phyloP scores from a whole-genome alignment of 495 filamentous ascomycete species.

The Penicillium nucicola region DNA sequence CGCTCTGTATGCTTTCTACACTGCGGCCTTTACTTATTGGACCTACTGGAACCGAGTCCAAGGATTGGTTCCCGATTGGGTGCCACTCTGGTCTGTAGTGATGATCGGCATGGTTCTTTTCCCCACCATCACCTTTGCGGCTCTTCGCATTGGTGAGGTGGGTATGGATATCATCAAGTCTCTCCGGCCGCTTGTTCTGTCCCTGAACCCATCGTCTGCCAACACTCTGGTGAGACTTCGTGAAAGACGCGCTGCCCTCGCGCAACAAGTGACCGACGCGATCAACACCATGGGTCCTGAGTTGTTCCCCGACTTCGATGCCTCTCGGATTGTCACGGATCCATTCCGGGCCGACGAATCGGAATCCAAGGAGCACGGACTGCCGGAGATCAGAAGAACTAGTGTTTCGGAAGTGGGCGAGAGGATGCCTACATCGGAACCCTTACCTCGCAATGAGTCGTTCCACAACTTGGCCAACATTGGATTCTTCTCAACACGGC shows the following conservation, averaged over 20 bases:
- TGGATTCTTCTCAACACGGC: slow-evolving; percentile 84
- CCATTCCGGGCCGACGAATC: slow-evolving; percentile 45
- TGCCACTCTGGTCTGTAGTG: slow-evolving; percentile 76
- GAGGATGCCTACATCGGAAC: slow-evolving; percentile 36
- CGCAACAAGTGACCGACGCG: slow-evolving; percentile 77
- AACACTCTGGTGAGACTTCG: slow-evolving; percentile 82
- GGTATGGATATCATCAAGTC: slow-evolving; percentile 99
- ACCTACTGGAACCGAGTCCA: slow-evolving; percentile 76
- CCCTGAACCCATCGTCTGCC: slow-evolving; percentile 75
- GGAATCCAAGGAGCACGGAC: slow-evolving; percentile 16
- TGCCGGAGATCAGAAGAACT: slow-evolving; percentile 21
- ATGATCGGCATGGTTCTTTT: slow-evolving; percentile 73
- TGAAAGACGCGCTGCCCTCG: slow-evolving; percentile 66
- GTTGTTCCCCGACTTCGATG: slow-evolving; percentile 94
- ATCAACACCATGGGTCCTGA: slow-evolving; percentile 97
- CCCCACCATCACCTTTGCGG: slow-evolving; percentile 86
- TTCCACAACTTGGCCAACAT: slow-evolving; percentile 84
- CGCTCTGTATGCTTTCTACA: slow-evolving; percentile 78
- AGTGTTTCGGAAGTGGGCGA: slow-evolving; percentile 20
- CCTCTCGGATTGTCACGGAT: slow-evolving; percentile 70
- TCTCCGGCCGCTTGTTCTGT: slow-evolving; percentile 83
- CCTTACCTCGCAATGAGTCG: slow-evolving; percentile 83
- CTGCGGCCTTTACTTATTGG: slow-evolving; percentile 68
- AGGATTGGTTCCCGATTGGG: slow-evolving; percentile 73
- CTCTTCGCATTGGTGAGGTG: slow-evolving; percentile 91